Percentiles rank a stretch among this genome's conserved stretches.
These are phyloP conservation scores for Phytophthora pinifolia DNA, from an alignment of 352 stramenopile genomes.

Conservation along the genomic window DNA sequence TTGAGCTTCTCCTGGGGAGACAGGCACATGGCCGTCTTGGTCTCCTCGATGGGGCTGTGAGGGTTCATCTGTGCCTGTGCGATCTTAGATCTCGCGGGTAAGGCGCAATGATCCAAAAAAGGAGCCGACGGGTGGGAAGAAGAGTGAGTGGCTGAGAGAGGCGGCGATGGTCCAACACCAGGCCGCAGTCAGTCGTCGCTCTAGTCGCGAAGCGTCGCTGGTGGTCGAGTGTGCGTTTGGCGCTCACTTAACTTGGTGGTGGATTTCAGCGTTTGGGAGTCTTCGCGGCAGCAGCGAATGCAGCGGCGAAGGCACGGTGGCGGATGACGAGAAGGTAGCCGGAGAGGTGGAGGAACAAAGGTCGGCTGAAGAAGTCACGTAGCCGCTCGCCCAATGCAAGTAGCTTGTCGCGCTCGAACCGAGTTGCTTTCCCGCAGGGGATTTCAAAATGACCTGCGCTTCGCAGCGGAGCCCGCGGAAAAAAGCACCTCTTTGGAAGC, in stretches of 20 bases:
- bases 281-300: slow-evolving; percentile 7
- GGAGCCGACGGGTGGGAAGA: slow-evolving; percentile 13
- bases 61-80: slow-evolving; percentile 25
- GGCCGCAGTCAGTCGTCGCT: slow-evolving; percentile 13
- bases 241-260: slow-evolving; percentile 11
- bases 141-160: not conserved
- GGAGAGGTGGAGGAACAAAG: slow-evolving; percentile 13
- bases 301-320: slow-evolving; percentile 4
- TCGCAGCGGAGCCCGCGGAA: slow-evolving; percentile 2
- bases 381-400: slow-evolving; percentile 34
- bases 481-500: slow-evolving; percentile 36
- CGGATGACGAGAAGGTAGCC: not conserved
- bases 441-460: slow-evolving; percentile 36
- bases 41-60: slow-evolving; percentile 40
- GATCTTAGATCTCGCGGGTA: slow-evolving; percentile 28
- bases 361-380: slow-evolving; percentile 10
- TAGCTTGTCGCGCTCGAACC: slow-evolving; percentile 24
- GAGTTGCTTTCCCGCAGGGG: slow-evolving; percentile 27
- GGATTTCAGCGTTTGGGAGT: slow-evolving; percentile 11
- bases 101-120: slow-evolving; percentile 8
- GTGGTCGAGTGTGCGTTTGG: slow-evolving; percentile 9
- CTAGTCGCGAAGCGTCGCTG: slow-evolving; percentile 19
- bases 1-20: slow-evolving; percentile 74
- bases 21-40: slow-evolving; percentile 58
- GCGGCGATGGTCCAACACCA: slow-evolving; percentile 26